Evolutionary conservation across 495 filamentous ascomycete genomes (phyloP), one percentile per base, ranked within the genome.

Genomic region (Ramalina intermedia): DNA sequence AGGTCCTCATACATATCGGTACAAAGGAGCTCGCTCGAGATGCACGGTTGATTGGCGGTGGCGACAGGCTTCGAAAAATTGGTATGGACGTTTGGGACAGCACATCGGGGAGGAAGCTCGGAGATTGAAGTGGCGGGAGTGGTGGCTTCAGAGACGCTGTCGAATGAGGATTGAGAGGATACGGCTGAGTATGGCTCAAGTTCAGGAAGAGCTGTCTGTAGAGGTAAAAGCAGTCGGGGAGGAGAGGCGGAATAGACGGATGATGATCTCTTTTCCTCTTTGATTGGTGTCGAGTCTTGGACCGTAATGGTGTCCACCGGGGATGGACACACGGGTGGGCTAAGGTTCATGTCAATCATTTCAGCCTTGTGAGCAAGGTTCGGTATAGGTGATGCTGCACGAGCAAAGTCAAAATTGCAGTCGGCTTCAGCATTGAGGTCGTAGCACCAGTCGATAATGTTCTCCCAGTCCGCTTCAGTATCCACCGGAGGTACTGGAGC

Each of bases 361-460:
- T 47, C 41, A 39, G 29, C 29, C 7, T 33, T 33, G 29, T 33
- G 29, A 33, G 5, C 29, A 33, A 7, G 2, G 7, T 41, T 36
- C 20, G 12, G 50, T 14, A 39, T 27, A 3, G 70, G 62, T 6
- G 67, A 52, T 17, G 69, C 71, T 8, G 54, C 58, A 41, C 78
- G 74, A 41, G 80, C 74, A 87, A 87, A 95, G 51, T 91, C 83
- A 53, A 88, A 95, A 55, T 96, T 78, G 58, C 84, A 95, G 55
- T 87, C 78, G 1, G 87, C 87, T 62, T 96, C 90, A 7, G 83
- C 86, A 41, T 81, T 86, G 62, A 91, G 79, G 53, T 94, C 85
- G 58, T 96, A 96, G 61, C 82, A 91, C 62, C 84, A 96, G 61
- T 95, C 89, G 55, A 96, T 90, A 55, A 89, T 87, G 39, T 88